Conservation (phyloP, 1,284 basidiomycete genomes). For the Sanghuangporus sanghuang region DNA sequence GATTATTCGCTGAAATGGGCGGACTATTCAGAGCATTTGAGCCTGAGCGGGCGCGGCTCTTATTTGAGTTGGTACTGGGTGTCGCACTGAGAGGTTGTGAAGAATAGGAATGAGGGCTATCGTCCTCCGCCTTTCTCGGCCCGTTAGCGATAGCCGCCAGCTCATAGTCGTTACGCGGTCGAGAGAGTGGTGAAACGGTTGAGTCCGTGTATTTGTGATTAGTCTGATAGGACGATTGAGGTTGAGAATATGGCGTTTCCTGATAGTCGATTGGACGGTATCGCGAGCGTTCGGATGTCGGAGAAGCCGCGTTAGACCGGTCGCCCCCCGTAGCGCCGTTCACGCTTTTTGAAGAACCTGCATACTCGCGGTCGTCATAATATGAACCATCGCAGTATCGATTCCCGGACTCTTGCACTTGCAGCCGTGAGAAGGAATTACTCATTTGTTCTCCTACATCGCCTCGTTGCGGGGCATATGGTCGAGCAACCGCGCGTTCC, state of each 20-base stretch:
- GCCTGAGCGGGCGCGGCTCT: slow-evolving; percentile 20
- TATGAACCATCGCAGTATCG: slow-evolving; percentile 49
- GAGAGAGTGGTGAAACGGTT: slow-evolving; percentile 5
- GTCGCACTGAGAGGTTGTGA: slow-evolving; percentile 27
- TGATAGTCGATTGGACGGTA: neutral
- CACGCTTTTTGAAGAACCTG: slow-evolving; percentile 9
- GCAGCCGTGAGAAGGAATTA: slow-evolving; percentile 44
- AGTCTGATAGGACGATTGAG: slow-evolving; percentile 8
- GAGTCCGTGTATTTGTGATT: slow-evolving; percentile 6
- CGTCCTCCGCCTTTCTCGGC: slow-evolving; percentile 1
- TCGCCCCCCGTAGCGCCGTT: neutral
- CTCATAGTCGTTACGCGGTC: slow-evolving; percentile 8
- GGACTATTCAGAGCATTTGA: slow-evolving; percentile 57
- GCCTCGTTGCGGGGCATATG: slow-evolving; percentile 26
- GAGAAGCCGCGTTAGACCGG: neutral
- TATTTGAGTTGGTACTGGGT: slow-evolving; percentile 4
- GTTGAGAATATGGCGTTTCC: slow-evolving; percentile 7
- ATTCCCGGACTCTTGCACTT: slow-evolving; percentile 32
- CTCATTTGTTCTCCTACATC: slow-evolving; percentile 33
- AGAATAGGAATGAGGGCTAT: slow-evolving; percentile 13
- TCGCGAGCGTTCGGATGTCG: neutral
- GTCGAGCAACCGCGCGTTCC: slow-evolving; percentile 27
- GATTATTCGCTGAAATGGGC: slow-evolving; percentile 68
- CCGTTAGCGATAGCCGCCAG: neutral
- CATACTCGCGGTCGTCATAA: slow-evolving; percentile 51